phyloP scores from a whole-genome alignment of 2,329 filamentous ascomycete species.

The Ascochyta koolunga region DNA sequence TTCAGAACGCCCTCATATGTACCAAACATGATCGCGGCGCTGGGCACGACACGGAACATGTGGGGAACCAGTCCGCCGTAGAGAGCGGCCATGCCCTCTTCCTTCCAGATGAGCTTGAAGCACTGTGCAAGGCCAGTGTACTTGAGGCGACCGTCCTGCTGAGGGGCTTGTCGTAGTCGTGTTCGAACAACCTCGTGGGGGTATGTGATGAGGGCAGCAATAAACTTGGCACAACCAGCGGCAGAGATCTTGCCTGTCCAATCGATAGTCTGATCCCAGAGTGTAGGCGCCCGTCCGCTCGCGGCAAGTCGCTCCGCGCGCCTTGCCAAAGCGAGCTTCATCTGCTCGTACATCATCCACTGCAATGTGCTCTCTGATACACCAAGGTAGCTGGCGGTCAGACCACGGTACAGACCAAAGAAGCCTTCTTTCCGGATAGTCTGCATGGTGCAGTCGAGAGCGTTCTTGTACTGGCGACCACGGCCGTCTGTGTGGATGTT shows the following conservation, averaged over 20 bases:
- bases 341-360: conserved; percentile 92
- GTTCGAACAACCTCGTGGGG: conserved; percentile 92
- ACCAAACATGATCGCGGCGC: conserved; percentile 94
- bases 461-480: conserved; percentile 80
- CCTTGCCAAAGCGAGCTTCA: conserved; percentile 75
- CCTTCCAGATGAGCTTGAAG: conserved; percentile 84
- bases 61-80: conserved; percentile 94
- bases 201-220: conserved; percentile 85
- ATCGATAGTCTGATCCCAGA: conserved; percentile 76
- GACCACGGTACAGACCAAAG: conserved; percentile 82
- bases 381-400: conserved; percentile 90
- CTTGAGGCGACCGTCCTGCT: conserved; percentile 72
- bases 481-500: conserved; percentile 68
- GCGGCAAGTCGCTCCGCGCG: conserved; percentile 64
- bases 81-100: conserved; percentile 83
- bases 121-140: conserved; percentile 90
- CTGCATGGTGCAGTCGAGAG: conserved; percentile 84
- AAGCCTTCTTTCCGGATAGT: conserved; percentile 81
- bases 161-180: conserved; percentile 82
- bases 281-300: conserved; percentile 66
- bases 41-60: conserved; percentile 87
- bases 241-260: conserved; percentile 81
- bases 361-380: conserved; percentile 90
- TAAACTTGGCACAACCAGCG: conserved; percentile 82
- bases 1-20: conserved; percentile 69